Evolutionary conservation across 2,329 filamentous ascomycete species (phyloP), one percentile per base, ranked within the genome.

Genomic region (Aurifilum marmelostoma): DNA sequence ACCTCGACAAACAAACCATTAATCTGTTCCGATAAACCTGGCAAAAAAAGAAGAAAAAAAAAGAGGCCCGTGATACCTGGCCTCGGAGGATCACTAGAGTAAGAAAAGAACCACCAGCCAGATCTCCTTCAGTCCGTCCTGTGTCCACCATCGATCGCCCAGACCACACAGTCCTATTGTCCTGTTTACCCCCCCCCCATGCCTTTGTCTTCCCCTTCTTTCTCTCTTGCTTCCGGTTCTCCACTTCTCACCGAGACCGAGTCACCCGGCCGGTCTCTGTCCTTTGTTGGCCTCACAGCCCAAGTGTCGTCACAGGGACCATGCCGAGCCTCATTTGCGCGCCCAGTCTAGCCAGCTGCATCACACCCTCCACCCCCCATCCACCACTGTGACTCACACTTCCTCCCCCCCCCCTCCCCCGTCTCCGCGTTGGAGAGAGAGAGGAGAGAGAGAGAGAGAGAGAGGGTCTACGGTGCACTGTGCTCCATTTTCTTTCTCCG

Each of bases 341-440:
- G 63, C n/a, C n/a, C 63, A 32, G 34, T 66, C 67, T 56, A 66
- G 54, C 63, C 43, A 67, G 56, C 63, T 56, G 47, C 50, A 62
- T 43, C 52, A 27, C 34, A 43, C n/a, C 37, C 32, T 24, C 41
- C 41, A 47, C 43, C 43, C 43, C 43, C 59, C 8, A 4, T 8
- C 34, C 34, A 4, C 34, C 68, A 61, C 59, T 68, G 69, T 70
- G 69, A 70, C 69, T 70, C 69, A 70, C 62, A 41, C 60, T 37
- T 43, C 66, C n/a, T 16, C 50, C n/a, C 11, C 27, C 27, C 59
- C 24, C 50, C 47, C 50, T 24, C n/a, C 11, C 27, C 27, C 59
- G 11, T 24, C 47, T 24, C 50, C 50, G 50, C 50, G 52, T 29
- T 29, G 27, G 12, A 16, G 27, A 29, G n/a, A n/a, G n/a, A n/a